Conservation (phyloP, 768 basidiomycete species). For the Termitomyces sp. region DNA sequence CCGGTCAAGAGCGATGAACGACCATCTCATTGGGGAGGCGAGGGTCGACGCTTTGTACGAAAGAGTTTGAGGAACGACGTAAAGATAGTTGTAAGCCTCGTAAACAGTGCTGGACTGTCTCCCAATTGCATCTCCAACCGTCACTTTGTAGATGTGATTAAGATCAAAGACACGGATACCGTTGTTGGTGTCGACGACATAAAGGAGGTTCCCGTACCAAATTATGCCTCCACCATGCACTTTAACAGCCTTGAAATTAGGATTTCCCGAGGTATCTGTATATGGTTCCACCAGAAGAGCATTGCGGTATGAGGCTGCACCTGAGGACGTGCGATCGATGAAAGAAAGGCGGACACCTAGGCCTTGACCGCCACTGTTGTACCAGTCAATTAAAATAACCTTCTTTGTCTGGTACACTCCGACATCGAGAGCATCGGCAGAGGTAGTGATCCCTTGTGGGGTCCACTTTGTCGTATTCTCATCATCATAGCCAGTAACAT, state of each 20-base stretch:
- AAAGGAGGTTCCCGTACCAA: conserved; percentile 11
- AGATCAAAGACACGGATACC: conserved; percentile 11
- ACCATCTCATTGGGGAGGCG: conserved; percentile 8
- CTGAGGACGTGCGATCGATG: conserved; percentile 8
- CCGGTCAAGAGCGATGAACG: conserved; percentile 11
- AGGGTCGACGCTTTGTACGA: conserved; percentile 8
- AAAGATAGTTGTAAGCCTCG: conserved; percentile 10
- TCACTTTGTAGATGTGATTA: conserved; percentile 11
- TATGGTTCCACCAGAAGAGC: conserved; percentile 10
- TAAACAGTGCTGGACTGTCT: conserved; percentile 7
- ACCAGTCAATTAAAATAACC: conserved; percentile 12
- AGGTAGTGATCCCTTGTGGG: conserved; percentile 13
- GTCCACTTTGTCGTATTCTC: conserved; percentile 10
- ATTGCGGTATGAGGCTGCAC: conserved; percentile 5
- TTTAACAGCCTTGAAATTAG: conserved; percentile 7
- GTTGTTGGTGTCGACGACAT: conserved; percentile 10
- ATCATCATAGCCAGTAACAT: conserved; percentile 10
- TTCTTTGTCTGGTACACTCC: conserved; percentile 9
- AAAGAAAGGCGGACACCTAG: conserved; percentile 12
- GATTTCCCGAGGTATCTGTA: conserved; percentile 5
- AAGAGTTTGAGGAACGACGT: conserved; percentile 6
- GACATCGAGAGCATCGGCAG: conserved; percentile 10
- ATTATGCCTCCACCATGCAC: conserved; percentile 11
- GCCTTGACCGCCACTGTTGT: conserved; percentile 3
- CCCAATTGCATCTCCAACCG: conserved; percentile 6